Base-by-base conservation (phyloP, 768 basidiomycete species). In the Mycena capillaripes region DNA sequence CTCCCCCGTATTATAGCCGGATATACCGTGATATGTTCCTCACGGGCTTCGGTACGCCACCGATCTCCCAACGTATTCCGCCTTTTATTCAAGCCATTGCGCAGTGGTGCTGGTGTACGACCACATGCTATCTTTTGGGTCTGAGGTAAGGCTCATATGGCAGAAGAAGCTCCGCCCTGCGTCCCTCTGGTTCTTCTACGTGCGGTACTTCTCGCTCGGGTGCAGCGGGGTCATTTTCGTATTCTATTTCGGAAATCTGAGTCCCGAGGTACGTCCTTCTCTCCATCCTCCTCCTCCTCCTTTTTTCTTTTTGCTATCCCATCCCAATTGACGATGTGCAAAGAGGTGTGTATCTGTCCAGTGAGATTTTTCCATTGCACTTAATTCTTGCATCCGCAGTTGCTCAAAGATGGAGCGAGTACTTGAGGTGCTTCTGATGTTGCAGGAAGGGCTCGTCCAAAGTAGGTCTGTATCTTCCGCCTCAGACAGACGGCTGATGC, bases 1-100 rank as follows among this genome's bases (percentile, higher is more conserved):
- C 21, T 17, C 17, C 29, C n/a, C n/a, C 16, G 38, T 38, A 27
- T 36, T 1, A 36, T n/a, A 75, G 74, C 27, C 58, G 38, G 25
- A 59, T 75, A 25, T 69, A 68, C 63, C 70, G 74, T 8, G 21
- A 44, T 7, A 48, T 75, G 12, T 75, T 75, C 46, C 70, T 75
- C 40, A 66, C 62, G 8, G 74, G 66, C 32, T 36, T 75, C 29
- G 66, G 73, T 74, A 29, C 23, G 73, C 42, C 27, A 2, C 4
- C 30, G 14, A 8, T 17, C 27, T 61, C 2, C 25, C 1, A 14
- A 29, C 29, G n/a, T n/a, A n/a, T n/a, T n/a, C n/a, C n/a, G n/a
- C n/a, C n/a, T n/a, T n/a, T n/a, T n/a, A n/a, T 27, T 50, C 12
- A 29, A 23, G 14, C 52, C 12, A 1, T 40, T 58, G n/a, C 16